Percentiles rank a stretch among this genome's conserved stretches.
Evolutionary conservation across 2,329 filamentous ascomycete genomes (phyloP).

Genomic region (Microcyclosporella mali): DNA sequence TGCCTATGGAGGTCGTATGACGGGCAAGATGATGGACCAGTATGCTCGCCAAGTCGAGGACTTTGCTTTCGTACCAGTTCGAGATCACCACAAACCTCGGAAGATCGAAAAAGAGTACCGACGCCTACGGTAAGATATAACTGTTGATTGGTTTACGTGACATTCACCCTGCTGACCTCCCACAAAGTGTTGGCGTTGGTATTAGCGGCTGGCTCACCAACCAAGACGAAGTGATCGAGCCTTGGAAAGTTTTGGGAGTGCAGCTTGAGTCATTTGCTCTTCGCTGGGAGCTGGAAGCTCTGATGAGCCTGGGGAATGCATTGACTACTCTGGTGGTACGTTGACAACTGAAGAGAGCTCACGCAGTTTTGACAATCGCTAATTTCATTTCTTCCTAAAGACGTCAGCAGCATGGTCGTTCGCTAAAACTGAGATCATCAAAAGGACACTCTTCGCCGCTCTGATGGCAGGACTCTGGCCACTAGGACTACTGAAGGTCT

Average conservation of each 20-base stretch:
- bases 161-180: constrained; percentile 41
- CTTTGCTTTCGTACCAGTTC: constrained; percentile 76
- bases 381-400: no score
- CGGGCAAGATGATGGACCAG: constrained; percentile 78
- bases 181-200: constrained; percentile 1
- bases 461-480: constrained; percentile 46
- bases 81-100: constrained; percentile 49
- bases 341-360: no score
- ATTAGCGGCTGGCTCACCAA: constrained; percentile 75
- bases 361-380: no score
- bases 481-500: constrained; percentile 41
- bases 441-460: constrained; percentile 47
- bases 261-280: constrained; percentile 74
- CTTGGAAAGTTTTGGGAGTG: constrained; percentile 70
- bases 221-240: constrained; percentile 63
- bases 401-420: constrained; percentile 74
- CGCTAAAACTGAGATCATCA: constrained; percentile 69
- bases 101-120: constrained; percentile 46
- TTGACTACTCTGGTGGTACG: constrained; percentile 62
- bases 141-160: constrained; percentile 78
- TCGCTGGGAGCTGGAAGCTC: constrained; percentile 72
- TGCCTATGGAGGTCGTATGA: constrained; percentile 80
- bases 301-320: constrained; percentile 67
- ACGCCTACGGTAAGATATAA: no score
- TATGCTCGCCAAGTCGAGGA: constrained; percentile 82